Base-by-base conservation (phyloP, 306 rosid genomes). In the Quercus wislizeni region DNA sequence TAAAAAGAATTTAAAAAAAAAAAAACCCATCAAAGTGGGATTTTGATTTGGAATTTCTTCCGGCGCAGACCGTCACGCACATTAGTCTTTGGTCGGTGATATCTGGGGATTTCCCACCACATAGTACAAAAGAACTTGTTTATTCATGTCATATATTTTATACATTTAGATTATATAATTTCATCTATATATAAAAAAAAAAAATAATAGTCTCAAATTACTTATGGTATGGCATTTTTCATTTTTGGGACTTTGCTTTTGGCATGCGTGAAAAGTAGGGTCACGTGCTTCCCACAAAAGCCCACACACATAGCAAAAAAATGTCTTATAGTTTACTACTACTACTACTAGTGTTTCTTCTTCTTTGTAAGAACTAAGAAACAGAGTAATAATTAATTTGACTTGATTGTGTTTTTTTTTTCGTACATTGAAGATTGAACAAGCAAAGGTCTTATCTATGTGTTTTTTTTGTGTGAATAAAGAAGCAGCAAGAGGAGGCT, bases 211-310 rank as follows among this genome's bases (percentile, higher is more conserved):
- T 72, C 27, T 58, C 57, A 73, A 73, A 9, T 28, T 28, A 28
- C 30, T 62, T 30, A 79, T 58, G 82, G 79, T 63, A 84, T 76
- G 83, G 69, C 79, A 81, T 80, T 79, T 49, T 80, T 55, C 81
- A 75, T 71, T 83, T 79, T 82, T 70, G 52, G 49, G 62, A 25
- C 64, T 41, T 41, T 79, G 86, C 93, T 91, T 90, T 91, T 82
- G 87, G 93, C 98, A 91, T 88, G 98, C 97, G 97, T 70, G 72
- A 87, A 93, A 93, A 93, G 95, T 55, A 78, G 80, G 76, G 81
- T 89, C 97, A 89, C 97, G 91, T 91, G 97, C 88, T 85, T 71
- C 82, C 93, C 92, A 91, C 27, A 49, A 74, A 69, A 11, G 55
- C 69, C 51, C 56, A 43, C 38, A 27, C 61, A 43, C 51, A 28